Evolutionary conservation across 495 filamentous ascomycete genomes (phyloP).

Genomic region (Lasiosphaeris hirsuta): DNA sequence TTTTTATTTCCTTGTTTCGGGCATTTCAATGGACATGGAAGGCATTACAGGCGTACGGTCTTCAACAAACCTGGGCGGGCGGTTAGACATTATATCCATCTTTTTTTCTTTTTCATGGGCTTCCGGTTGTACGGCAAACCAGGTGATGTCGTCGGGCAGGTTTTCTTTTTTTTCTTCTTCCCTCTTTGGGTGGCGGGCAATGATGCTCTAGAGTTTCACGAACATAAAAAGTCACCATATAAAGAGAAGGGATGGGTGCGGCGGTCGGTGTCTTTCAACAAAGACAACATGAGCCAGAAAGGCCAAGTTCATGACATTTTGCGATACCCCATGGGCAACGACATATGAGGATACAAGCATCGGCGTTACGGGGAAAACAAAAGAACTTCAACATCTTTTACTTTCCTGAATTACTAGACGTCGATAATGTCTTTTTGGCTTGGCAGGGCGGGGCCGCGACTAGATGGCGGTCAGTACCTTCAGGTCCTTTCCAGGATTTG

Average conservation of each 20-base stretch:
- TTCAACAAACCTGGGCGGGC: constrained; percentile 41
- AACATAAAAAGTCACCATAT: constrained; percentile 25
- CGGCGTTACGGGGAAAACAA: constrained; percentile 43
- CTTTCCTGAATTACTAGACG: constrained; percentile 36
- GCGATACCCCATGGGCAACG: constrained; percentile 36
- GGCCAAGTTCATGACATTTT: constrained; percentile 31
- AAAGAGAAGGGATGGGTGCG: constrained; percentile 18
- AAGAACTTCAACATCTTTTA: constrained; percentile 48
- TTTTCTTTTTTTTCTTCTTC: constrained; percentile 10
- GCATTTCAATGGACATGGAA: constrained; percentile 22
- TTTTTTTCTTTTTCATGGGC: constrained; percentile 24
- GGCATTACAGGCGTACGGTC: constrained; percentile 40
- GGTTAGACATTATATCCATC: constrained; percentile 34
- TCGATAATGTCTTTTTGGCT: constrained; percentile 34
- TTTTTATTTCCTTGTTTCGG: constrained; percentile 19
- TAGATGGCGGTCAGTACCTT: too few species aligned
- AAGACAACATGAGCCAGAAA: constrained; percentile 38
- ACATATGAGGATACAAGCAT: constrained; percentile 32
- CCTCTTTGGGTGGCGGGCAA: constrained; percentile 5
- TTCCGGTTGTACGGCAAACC: constrained; percentile 18
- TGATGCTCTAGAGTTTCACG: constrained; percentile 25
- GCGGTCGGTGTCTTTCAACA: constrained; percentile 42
- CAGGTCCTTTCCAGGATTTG: too few species aligned
- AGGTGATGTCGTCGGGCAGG: constrained; percentile 9
- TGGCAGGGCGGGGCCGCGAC: too few species aligned